Percentiles rank a stretch among this genome's conserved stretches.
These are phyloP conservation scores for Boletellus sp. DNA, from an alignment of 768 basidiomycete genomes.

Conservation along the genomic window DNA sequence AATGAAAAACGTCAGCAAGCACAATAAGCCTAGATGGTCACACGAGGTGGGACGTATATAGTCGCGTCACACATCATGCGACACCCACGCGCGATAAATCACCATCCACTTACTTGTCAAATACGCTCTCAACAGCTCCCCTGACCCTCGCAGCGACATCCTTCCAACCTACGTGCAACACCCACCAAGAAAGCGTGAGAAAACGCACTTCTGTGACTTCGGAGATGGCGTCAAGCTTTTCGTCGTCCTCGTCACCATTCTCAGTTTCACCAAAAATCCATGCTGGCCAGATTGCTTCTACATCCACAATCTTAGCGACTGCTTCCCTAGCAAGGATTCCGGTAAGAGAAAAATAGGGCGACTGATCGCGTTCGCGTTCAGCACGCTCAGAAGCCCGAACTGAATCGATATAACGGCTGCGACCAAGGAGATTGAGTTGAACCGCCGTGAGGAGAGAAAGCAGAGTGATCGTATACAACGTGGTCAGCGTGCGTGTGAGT, in stretches of 20 bases:
- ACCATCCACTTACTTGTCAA: conserved; percentile 63
- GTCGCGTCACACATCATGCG: neutral
- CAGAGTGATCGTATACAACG: conserved; percentile 81
- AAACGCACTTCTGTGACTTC: conserved; percentile 77
- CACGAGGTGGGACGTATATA: neutral
- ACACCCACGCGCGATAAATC: neutral
- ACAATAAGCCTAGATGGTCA: neutral
- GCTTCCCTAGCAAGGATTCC: conserved; percentile 26
- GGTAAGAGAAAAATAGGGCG: conserved; percentile 30
- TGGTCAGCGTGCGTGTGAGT: conserved; percentile 82
- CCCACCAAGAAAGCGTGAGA: conserved; percentile 89
- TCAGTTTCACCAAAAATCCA: conserved; percentile 24
- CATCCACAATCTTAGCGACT: conserved; percentile 23
- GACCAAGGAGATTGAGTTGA: conserved; percentile 82
- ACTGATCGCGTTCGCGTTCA: conserved; percentile 44
- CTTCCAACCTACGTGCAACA: conserved; percentile 89
- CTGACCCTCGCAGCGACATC: conserved; percentile 72
- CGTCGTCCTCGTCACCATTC: conserved; percentile 26
- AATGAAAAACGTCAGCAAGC: conserved; percentile 9
- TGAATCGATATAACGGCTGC: conserved; percentile 73
- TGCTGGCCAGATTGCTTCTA: conserved; percentile 22
- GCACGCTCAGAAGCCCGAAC: conserved; percentile 59
- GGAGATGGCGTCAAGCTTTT: conserved; percentile 37
- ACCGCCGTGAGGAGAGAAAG: conserved; percentile 82
- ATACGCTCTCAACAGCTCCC: conserved; percentile 74